These are phyloP conservation scores for Tilletia setariae DNA, from an alignment of 1,284 basidiomycete genomes.

Conservation along the genomic window DNA sequence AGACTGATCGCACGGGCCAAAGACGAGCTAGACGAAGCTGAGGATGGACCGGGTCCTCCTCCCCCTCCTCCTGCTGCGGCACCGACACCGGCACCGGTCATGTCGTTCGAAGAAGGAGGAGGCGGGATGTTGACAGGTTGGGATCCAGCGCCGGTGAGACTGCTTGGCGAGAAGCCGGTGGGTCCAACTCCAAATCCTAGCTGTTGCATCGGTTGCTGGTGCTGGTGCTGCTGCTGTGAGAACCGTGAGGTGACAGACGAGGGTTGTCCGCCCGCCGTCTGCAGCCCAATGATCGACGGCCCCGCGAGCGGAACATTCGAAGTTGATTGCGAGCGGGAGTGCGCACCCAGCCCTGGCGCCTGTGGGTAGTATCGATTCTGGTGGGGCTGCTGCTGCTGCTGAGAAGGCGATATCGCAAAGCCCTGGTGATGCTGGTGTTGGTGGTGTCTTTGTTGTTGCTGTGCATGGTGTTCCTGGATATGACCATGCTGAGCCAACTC, in stretches of 20 bases:
- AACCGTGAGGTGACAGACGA: too few species aligned
- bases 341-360: not conserved
- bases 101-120: too few species aligned
- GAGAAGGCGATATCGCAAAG: too few species aligned
- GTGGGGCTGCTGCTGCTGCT: not conserved
- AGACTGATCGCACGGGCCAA: constrained; percentile 76
- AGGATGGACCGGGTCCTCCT: not conserved
- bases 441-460: not conserved
- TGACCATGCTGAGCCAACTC: constrained; percentile 44
- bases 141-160: not conserved
- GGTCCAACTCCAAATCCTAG: not conserved
- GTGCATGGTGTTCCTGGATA: constrained; percentile 22
- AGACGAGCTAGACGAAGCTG: constrained; percentile 25
- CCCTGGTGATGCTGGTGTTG: not conserved
- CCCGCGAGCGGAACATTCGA: not conserved
- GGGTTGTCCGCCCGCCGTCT: too few species aligned
- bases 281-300: not conserved
- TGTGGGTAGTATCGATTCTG: not conserved
- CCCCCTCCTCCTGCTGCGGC: too few species aligned
- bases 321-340: not conserved
- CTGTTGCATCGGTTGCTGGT: not conserved
- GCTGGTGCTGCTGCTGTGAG: not conserved
- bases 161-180: constrained; percentile 13
- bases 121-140: not conserved
- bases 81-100: not conserved